phyloP scores from a whole-genome alignment of 768 basidiomycete species.

The Mycena chlorophos region DNA sequence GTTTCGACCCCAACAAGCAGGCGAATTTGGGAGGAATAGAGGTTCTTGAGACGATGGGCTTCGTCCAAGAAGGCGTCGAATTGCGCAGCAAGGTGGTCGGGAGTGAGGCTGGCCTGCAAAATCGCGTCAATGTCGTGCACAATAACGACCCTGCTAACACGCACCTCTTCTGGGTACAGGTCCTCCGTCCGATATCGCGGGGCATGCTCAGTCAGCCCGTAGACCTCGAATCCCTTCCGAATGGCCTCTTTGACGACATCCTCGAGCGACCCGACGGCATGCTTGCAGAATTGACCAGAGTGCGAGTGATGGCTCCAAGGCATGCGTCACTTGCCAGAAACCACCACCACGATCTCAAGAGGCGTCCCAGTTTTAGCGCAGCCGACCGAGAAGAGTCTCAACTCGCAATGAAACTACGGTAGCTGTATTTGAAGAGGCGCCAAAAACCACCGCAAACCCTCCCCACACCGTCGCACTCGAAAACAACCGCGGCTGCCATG shows the following conservation, averaged over 20 bases:
- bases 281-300: constrained; percentile 91
- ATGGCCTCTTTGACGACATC: constrained; percentile 83
- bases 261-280: constrained; percentile 79
- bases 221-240: constrained; percentile 71
- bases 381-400: no score
- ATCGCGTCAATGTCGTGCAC: constrained; percentile 18
- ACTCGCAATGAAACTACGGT: no score
- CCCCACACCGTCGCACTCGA: no score
- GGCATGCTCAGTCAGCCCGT: constrained; percentile 89
- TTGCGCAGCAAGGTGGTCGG: constrained; percentile 54
- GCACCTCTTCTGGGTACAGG: constrained; percentile 95
- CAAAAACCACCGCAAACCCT: no score
- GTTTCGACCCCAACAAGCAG: constrained; percentile 92
- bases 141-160: constrained; percentile 19
- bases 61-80: constrained; percentile 76
- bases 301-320: constrained; percentile 85
- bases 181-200: constrained; percentile 82
- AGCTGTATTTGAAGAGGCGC: no score
- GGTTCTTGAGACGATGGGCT: constrained; percentile 71
- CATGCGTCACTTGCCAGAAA: constrained; percentile 32
- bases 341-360: not conserved
- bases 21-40: constrained; percentile 63
- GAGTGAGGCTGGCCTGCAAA: constrained; percentile 58
- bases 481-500: no score
- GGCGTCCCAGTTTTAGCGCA: not conserved